Base-by-base conservation (phyloP, 257 asterid genomes). In the Datura wrightii region DNA sequence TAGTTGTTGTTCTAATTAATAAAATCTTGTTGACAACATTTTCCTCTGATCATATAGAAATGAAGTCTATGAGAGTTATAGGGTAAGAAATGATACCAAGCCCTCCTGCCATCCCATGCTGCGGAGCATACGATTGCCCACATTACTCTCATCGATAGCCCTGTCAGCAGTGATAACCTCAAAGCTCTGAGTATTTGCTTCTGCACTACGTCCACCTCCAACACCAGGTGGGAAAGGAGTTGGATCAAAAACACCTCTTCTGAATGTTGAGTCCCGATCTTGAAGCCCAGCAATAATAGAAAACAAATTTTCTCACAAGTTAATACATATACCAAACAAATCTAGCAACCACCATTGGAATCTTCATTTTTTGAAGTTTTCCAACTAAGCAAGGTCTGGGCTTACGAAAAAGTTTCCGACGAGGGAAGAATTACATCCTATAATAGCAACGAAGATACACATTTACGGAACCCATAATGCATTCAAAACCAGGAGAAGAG, bases 61-160 rank as follows among this genome's bases (percentile, higher is more conserved):
- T 31, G 63, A 76, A 76, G 82, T 31, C 46, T 76, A 1, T 24
- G 46, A 82, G 54, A 90, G 85, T 87, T 82, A 72, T 71, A 90
- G 89, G 91, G 92, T 86, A 55, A 91, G 96, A 90, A 89, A 89
- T 82, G 94, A 94, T 97, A 97, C 99, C 99, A 89, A 94, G 97
- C 99, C 99, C 89, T 97, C 99, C 19, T 91, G 95, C 99, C 98
- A 97, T 86, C 99, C 99, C 99, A 97, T 97, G 97, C 74, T 97
- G 82, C 99, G 97, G 58, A 97, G 98, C 98, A 97, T 97, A 84
- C 98, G 94, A 84, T 97, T 97, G 82, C 99, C 99, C 80, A 97
- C 94, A 55, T 97, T 97, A 89, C 87, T 95, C 92, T 97, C 99
- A 85, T 95, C 99, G 60, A 97, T 90, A 55, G 98, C 99, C 88